Percentiles rank a stretch among this genome's conserved stretches.
phyloP scores from a whole-genome alignment of 768 basidiomycete genomes.

The Boletus rubropictus region DNA sequence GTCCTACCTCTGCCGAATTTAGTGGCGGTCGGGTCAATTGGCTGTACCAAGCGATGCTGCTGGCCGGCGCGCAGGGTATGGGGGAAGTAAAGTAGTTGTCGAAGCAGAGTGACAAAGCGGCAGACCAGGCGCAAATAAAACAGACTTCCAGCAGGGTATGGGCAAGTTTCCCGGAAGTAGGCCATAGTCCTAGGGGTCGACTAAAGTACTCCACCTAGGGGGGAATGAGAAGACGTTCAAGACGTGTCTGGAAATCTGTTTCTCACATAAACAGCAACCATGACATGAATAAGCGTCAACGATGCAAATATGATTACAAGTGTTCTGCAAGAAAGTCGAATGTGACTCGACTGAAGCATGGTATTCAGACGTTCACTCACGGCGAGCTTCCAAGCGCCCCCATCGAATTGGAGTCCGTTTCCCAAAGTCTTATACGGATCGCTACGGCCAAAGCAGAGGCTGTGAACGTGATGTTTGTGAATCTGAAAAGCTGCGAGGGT shows the following conservation, averaged over 20 bases:
- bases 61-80: constrained; percentile 64
- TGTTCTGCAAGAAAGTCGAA: constrained; percentile 39
- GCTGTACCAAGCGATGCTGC: constrained; percentile 69
- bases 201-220: constrained; percentile 87
- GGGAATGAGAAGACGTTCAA: constrained; percentile 12
- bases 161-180: constrained; percentile 77
- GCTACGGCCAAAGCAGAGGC: constrained; percentile 75
- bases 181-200: constrained; percentile 87
- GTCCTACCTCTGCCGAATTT: constrained; percentile 30
- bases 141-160: constrained; percentile 85
- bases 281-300: constrained; percentile 76
- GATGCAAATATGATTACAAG: constrained; percentile 85
- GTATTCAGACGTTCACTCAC: constrained; percentile 37
- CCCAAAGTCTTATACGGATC: constrained; percentile 61
- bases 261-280: constrained; percentile 78
- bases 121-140: constrained; percentile 93
- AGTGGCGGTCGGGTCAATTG: constrained; percentile 44
- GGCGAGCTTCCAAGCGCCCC: constrained; percentile 81
- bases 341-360: neutral
- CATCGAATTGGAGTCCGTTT: constrained; percentile 44
- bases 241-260: constrained; percentile 8
- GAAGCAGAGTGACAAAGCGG: constrained; percentile 79
- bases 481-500: constrained; percentile 63
- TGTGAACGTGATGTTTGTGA: constrained; percentile 80
- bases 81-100: constrained; percentile 89